These are phyloP conservation scores for Xylariaceae sp. DNA, from an alignment of 2,329 filamentous ascomycete species.

Conservation along the genomic window DNA sequence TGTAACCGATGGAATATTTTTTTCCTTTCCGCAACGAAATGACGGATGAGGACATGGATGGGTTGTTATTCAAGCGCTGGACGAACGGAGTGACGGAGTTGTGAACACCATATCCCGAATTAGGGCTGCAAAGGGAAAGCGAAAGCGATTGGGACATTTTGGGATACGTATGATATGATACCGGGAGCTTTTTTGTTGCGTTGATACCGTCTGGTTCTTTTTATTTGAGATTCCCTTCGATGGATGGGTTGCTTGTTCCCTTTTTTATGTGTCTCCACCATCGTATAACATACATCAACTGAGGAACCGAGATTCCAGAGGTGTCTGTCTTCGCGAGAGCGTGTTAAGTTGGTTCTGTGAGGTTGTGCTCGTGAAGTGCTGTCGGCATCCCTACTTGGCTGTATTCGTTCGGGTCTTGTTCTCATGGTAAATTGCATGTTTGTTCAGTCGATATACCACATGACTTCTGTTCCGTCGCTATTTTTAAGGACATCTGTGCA, in stretches of 20 bases:
- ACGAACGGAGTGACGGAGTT: constrained; percentile 17
- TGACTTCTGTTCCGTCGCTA: background rate
- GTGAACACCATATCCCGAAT: too few relatives aligned
- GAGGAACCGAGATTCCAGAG: constrained; percentile 10
- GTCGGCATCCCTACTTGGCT: constrained; percentile 13
- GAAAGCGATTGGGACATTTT: background rate
- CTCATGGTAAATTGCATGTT: constrained; percentile 12
- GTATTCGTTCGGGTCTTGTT: constrained; percentile 9
- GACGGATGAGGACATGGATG: constrained; percentile 16
- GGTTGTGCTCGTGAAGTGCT: constrained; percentile 11
- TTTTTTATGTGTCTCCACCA: constrained; percentile 8
- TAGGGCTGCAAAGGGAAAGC: too few relatives aligned
- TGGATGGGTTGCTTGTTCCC: constrained; percentile 14
- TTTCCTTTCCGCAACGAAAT: too few relatives aligned
- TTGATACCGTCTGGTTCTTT: constrained; percentile 12
- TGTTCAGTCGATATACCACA: constrained; percentile 13
- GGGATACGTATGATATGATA: constrained; percentile 12
- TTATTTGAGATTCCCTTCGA: constrained; percentile 7
- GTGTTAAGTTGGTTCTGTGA: constrained; percentile 17
- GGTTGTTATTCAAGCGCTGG: constrained; percentile 14
- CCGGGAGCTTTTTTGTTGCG: constrained; percentile 3
- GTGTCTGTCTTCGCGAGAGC: constrained; percentile 12
- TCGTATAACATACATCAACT: constrained; percentile 8
- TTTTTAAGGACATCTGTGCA: too few relatives aligned
- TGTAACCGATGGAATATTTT: too few relatives aligned